A percentile compares a stretch with the other conserved stretches of the same genome.
These are phyloP conservation scores for Xylaria sp. DNA, from an alignment of 2,329 filamentous ascomycete genomes.

Conservation along the genomic window DNA sequence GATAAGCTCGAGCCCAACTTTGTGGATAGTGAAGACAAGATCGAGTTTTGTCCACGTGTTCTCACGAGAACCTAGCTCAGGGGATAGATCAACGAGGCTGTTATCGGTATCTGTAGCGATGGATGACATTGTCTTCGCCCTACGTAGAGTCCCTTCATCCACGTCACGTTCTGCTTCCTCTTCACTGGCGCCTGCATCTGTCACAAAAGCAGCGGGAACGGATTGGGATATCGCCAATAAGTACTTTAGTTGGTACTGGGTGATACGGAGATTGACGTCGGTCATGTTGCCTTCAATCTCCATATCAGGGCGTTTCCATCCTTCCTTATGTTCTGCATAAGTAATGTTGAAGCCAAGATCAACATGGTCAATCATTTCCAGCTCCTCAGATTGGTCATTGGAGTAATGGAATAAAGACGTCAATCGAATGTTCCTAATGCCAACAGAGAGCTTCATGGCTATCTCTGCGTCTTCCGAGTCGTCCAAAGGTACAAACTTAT, in stretches of 20 bases:
- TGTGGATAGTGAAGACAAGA: constrained; percentile 87
- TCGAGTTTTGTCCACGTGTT: constrained; percentile 94
- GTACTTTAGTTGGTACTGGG: constrained; percentile 90
- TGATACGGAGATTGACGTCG: constrained; percentile 88
- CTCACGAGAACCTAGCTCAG: constrained; percentile 74
- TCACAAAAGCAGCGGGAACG: constrained; percentile 86
- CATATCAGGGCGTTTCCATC: constrained; percentile 83
- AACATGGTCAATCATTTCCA: constrained; percentile 97
- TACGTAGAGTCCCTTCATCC: constrained; percentile 64
- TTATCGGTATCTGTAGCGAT: constrained; percentile 53
- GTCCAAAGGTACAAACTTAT: constrained; percentile 86
- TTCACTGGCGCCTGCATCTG: constrained; percentile 75
- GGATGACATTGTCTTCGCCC: constrained; percentile 57
- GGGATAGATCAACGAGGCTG: constrained; percentile 65
- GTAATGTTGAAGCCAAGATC: constrained; percentile 93
- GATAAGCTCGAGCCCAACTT: constrained; percentile 88
- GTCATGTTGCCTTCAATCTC: constrained; percentile 94
- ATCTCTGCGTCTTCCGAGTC: constrained; percentile 77
- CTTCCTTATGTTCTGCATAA: constrained; percentile 85
- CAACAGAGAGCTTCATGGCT: constrained; percentile 89
- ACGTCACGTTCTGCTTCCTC: constrained; percentile 81
- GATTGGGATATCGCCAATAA: constrained; percentile 87
- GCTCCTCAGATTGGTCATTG: constrained; percentile 77
- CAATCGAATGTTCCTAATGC: constrained; percentile 89
- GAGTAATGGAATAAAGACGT: constrained; percentile 90